Evolutionary conservation across 2,329 filamentous ascomycete genomes (phyloP), one percentile per base, ranked within the genome.

Genomic region (Leptodontidium sp.): DNA sequence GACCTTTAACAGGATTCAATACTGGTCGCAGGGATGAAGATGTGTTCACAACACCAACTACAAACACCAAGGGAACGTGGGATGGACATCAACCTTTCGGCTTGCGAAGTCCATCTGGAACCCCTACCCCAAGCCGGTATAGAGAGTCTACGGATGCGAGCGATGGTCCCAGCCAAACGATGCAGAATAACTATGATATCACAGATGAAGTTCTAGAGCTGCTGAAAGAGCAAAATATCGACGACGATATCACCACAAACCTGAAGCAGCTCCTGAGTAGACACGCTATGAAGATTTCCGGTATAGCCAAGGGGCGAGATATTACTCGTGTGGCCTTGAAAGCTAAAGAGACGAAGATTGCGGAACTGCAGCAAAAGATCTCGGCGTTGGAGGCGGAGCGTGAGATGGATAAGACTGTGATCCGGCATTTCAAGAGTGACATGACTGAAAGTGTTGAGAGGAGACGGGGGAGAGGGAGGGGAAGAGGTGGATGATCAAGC

Each of bases 341-440:
- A 75, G 83, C 84, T 4, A 90, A 89, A 71, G 90, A 95, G 82
- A 80, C 87, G 77, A 81, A 89, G 81, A 82, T 91, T 78, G 80
- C 84, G 78, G 83, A 92, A 79, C 80, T 97, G 80, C 85, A 90
- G 82, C 82, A 92, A 77, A 81, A 90, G 73, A 82, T 97, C 84
- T 67, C 78, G 5, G 81, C 80, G 14, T 77, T 91, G 45, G 85
- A 89, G 75, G 83, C 83, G 15, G 85, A 89, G 76, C 78, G 82
- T 52, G 85, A 88, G 75, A 82, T 86, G 66, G 84, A 86, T 75
- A 83, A 81, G 69, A 81, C 79, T 35, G 77, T 84, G 15, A 81
- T 84, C 64, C 76, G 67, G 24, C 71, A 73, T 38, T 70, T 74
- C 24, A 72, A 70, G 50, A 69, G 58, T 24, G 70, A 72, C 24